Evolutionary conservation across 208 protist species (phyloP).

Genomic region (Wallacemonas sp.): DNA sequence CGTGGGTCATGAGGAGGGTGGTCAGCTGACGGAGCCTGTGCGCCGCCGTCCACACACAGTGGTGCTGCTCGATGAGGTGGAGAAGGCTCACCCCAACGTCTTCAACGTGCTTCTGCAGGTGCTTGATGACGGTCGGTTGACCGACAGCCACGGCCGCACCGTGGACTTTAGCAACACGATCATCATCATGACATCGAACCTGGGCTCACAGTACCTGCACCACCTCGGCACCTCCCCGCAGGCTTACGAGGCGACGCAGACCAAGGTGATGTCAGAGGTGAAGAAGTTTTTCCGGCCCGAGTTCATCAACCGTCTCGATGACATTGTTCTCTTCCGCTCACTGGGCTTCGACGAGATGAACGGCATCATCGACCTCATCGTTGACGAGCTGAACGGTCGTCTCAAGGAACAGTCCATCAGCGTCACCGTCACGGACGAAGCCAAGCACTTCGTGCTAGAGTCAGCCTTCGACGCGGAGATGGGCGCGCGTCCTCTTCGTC

Average conservation of each 20-base stretch:
- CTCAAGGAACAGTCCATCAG: slow-evolving; percentile 62
- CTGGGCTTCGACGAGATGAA: slow-evolving; percentile 38
- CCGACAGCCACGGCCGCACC: slow-evolving; percentile 90
- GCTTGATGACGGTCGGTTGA: slow-evolving; percentile 95
- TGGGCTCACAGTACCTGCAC: slow-evolving; percentile 82
- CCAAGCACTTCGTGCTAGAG: slow-evolving; percentile 69
- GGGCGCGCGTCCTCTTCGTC: slow-evolving; percentile 87
- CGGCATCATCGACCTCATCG: slow-evolving; percentile 39
- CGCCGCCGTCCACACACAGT: slow-evolving; percentile 92
- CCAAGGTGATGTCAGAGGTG: slow-evolving; percentile 49
- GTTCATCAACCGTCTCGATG: slow-evolving; percentile 78
- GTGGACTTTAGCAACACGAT: slow-evolving; percentile 95
- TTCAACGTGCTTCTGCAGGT: slow-evolving; percentile 95
- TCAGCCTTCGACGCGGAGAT: slow-evolving; percentile 81
- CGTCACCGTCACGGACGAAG: slow-evolving; percentile 51
- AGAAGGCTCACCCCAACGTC: slow-evolving; percentile 94
- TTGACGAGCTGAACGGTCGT: slow-evolving; percentile 64
- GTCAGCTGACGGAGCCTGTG: slow-evolving; percentile 95
- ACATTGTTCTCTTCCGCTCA: slow-evolving; percentile 63
- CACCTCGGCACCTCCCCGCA: slow-evolving; percentile 38
- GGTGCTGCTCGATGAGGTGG: slow-evolving; percentile 96
- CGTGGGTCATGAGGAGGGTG: slow-evolving; percentile 95
- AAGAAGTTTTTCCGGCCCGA: slow-evolving; percentile 57
- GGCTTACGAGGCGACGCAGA: slow-evolving; percentile 22
- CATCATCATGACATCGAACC: slow-evolving; percentile 94